These are phyloP conservation scores for Tylopilus sp. DNA, from an alignment of 768 basidiomycete species.

Conservation along the genomic window DNA sequence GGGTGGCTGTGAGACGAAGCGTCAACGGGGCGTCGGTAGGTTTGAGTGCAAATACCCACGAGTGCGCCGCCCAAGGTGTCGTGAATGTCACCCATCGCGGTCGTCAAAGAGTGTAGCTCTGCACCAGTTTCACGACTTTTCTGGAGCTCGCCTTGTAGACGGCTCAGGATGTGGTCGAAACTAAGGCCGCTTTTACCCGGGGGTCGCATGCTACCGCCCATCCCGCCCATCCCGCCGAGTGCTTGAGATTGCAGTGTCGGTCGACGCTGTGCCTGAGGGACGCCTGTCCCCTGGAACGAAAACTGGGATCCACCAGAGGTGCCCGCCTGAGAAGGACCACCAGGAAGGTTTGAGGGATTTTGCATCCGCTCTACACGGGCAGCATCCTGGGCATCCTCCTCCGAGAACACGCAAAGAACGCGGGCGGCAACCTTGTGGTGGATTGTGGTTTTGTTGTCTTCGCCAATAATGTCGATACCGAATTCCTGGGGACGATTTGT, in stretches of 20 bases:
- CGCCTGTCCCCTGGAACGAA: conserved; percentile 38
- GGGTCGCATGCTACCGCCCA: conserved; percentile 66
- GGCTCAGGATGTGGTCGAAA: conserved; percentile 87
- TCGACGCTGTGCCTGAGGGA: conserved; percentile 46
- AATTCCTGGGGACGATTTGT: conserved; percentile 66
- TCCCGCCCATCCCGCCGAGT: conserved; percentile 69
- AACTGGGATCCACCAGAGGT: conserved; percentile 32
- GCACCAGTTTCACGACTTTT: conserved; percentile 92
- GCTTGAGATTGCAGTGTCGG: conserved; percentile 58
- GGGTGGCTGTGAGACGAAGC: conserved; percentile 44
- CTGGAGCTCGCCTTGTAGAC: conserved; percentile 90
- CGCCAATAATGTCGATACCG: conserved; percentile 97
- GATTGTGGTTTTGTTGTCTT: conserved; percentile 96
- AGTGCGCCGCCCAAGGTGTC: conserved; percentile 84
- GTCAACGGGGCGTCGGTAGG: background rate
- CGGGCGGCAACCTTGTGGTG: conserved; percentile 99
- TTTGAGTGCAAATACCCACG: conserved; percentile 43
- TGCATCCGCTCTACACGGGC: conserved; percentile 69
- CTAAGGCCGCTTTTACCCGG: conserved; percentile 84
- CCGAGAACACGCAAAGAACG: conserved; percentile 82
- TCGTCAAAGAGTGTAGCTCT: conserved; percentile 74
- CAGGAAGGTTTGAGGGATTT: conserved; percentile 30
- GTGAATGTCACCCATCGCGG: conserved; percentile 85
- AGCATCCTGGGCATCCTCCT: conserved; percentile 79
- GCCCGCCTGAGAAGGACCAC: conserved; percentile 36